phyloP scores from a whole-genome alignment of 73 alveolate genomes.

The Durusdinium trenchii region DNA sequence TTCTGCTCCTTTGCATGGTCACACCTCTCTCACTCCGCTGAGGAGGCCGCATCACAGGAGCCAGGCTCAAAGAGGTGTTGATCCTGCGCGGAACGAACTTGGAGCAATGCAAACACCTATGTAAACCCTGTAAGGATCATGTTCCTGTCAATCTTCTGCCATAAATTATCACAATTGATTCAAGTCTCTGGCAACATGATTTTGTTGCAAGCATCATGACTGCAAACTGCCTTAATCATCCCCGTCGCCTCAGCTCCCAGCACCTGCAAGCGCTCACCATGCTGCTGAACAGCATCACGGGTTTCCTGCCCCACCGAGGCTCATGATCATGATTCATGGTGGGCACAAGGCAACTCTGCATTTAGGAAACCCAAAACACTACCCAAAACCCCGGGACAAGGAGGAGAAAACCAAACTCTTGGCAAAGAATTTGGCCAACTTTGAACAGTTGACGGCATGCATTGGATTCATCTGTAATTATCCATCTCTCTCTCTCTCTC shows the following conservation, averaged over 20 bases:
- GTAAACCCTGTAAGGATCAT: too few species aligned
- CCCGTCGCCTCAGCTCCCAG: not conserved
- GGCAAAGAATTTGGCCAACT: not conserved
- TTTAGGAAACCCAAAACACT: not conserved
- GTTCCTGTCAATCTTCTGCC: too few species aligned
- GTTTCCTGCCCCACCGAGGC: not conserved
- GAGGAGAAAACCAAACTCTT: not conserved
- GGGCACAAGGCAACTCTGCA: too few species aligned
- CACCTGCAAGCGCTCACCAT: not conserved
- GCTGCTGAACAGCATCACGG: not conserved
- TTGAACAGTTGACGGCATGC: not conserved
- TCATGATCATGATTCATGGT: too few species aligned
- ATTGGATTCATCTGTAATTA: not conserved
- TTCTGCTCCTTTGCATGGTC: too few species aligned
- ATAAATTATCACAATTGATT: too few species aligned
- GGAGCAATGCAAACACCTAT: not conserved
- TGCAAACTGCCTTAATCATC: not conserved
- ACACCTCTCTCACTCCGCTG: not conserved
- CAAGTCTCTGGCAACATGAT: too few species aligned
- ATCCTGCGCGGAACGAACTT: not conserved
- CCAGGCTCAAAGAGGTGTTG: slow-evolving; percentile 22
- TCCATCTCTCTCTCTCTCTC: too few species aligned
- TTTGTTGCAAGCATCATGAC: not conserved
- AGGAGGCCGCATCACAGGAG: not conserved
- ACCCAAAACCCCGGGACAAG: not conserved